Base-by-base conservation (phyloP, 169 alveolate genomes). In the Cryptosporidium sp. region DNA sequence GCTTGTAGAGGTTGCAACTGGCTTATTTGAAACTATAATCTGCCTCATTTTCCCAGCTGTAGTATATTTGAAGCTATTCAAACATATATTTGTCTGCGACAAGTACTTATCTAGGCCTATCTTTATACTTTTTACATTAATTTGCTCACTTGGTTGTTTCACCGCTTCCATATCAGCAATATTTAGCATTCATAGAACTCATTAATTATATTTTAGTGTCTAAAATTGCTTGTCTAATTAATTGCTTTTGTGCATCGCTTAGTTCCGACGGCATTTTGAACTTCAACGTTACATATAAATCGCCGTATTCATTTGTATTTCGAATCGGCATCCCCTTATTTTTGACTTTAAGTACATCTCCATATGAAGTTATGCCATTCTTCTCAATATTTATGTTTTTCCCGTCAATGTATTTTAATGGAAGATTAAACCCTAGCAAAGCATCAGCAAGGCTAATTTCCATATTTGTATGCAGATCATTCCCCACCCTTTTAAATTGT, bases 241-340 rank as follows among this genome's bases (percentile, higher is more conserved):
- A 73, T 33, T 92, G 39, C 84, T 93, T 59, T 69, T 93, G 93
- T 41, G 71, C 68, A 33, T 80, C 91, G 87, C 61, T 69, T 68
- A 94, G 70, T 85, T 84, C 62, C 37, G 93, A 91, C 21, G 96
- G 96, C 92, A 93, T 93, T 35, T 61, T 91, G 70, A 94, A 94
- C 26, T 75, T 91, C 43, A 94, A 59, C 37, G 94, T 89, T 35
- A 94, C 92, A 75, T 92, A 93, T 62, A 94, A 84, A 59, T 94
- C 95, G 31, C 96, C 96, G 74, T 37, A 92, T 65, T 85, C 92
- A n/a, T 71, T 86, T 37, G 93, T 23, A 43, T 92, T 91, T 68
- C 69, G 70, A 58, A 85, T 85, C 14, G 96, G 96, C 96, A 94
- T 93, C 23, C 96, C 96, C 65, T 93, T 94, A 35, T 92, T 89